phyloP scores from a whole-genome alignment of 306 rosid genomes.

The Fragaria ananassa region DNA sequence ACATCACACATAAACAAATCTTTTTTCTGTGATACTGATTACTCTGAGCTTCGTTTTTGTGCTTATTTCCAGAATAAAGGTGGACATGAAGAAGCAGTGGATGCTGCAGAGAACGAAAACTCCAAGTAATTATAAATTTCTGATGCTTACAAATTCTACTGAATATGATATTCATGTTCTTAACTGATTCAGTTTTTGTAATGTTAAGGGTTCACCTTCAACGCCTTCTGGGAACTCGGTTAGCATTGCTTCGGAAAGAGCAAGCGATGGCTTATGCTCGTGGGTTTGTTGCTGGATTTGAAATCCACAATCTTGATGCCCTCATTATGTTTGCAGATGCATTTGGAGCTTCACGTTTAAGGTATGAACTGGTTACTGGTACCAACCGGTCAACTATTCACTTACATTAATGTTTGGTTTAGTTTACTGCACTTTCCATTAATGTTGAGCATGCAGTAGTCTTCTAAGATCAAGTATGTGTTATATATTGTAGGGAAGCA shows the following conservation, averaged over 20 bases:
- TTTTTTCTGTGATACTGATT: neutral
- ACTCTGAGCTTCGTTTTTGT: conserved; percentile 16
- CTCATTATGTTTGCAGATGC: conserved; percentile 58
- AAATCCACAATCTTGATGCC: conserved; percentile 44
- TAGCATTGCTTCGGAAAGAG: conserved; percentile 51
- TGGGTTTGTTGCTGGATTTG: conserved; percentile 64
- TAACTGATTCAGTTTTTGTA: conserved; percentile 22
- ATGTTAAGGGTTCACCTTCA: conserved; percentile 48
- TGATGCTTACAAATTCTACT: neutral
- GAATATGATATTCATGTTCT: conserved; percentile 1
- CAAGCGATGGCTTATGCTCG: conserved; percentile 79
- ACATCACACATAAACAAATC: neutral
- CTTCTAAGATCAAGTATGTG: neutral
- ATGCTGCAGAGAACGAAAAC: conserved; percentile 41
- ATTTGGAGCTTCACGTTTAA: conserved; percentile 67
- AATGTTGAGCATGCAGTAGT: conserved; percentile 1
- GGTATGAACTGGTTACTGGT: conserved; percentile 25
- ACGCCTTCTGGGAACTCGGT: conserved; percentile 48
- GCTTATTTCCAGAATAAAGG: conserved; percentile 40
- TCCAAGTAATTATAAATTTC: conserved; percentile 48
- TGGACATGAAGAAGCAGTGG: conserved; percentile 26
- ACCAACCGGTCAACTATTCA: neutral
- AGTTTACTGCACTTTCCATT: neutral
- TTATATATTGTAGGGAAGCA: conserved; percentile 18
- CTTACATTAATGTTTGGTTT: neutral